A percentile compares a stretch with the other conserved stretches of the same genome.
Conservation (phyloP, 768 basidiomycete species). For the Neoboletus subvelutipes region DNA sequence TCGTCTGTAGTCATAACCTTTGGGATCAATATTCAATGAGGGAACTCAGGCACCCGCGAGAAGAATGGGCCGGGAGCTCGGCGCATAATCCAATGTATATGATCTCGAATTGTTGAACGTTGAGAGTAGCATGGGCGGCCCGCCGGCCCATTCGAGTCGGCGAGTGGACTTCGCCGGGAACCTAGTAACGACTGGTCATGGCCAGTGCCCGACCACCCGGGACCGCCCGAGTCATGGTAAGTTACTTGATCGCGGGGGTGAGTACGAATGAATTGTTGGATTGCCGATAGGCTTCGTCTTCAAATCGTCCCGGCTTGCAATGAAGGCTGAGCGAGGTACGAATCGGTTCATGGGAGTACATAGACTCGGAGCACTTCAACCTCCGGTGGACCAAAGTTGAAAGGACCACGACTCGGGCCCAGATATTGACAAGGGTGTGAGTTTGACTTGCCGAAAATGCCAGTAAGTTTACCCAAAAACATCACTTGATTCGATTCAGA, state of each 20-base stretch:
- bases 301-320: not conserved
- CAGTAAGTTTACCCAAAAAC: too few species aligned
- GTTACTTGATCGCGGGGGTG: not conserved
- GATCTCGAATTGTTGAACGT: not conserved
- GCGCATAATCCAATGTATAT: not conserved
- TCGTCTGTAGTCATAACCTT: not conserved
- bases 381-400: not conserved
- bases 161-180: not conserved
- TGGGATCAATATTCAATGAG: not conserved
- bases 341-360: not conserved
- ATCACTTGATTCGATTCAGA: not conserved
- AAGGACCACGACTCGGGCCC: too few species aligned
- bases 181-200: too few species aligned
- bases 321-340: not conserved
- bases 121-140: not conserved
- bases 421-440: too few species aligned
- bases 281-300: not conserved
- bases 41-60: not conserved
- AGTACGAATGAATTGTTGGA: not conserved
- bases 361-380: not conserved
- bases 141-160: too few species aligned
- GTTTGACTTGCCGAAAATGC: too few species aligned
- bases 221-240: not conserved
- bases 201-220: too few species aligned
- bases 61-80: not conserved